Conservation (phyloP, 345 rosid species). For the Euphorbia tirucalli region DNA sequence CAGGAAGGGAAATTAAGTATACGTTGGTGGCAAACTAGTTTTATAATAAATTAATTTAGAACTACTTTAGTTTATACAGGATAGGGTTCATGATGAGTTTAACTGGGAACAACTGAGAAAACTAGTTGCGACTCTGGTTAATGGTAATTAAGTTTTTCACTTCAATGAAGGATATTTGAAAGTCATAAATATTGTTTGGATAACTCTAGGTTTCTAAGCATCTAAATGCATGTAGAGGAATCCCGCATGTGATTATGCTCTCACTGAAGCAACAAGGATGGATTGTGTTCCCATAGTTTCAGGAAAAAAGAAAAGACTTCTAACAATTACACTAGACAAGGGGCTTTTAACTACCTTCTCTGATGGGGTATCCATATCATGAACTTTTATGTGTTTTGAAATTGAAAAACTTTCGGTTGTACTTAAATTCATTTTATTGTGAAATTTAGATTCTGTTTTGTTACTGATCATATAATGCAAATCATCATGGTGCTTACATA, state of each 20-base stretch:
- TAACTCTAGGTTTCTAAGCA: no score
- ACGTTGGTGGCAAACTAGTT: no score
- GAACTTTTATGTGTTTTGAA: neutral
- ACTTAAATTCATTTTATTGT: neutral
- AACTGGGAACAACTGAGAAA: neutral
- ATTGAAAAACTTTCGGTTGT: neutral
- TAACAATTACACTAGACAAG: no score
- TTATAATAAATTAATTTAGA: no score
- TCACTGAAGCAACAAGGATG: neutral
- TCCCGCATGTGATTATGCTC: neutral
- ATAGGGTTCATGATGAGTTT: neutral
- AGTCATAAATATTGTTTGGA: no score
- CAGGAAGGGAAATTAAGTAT: no score
- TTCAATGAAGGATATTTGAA: no score
- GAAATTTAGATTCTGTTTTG: conserved; percentile 2
- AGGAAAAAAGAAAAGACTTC: no score
- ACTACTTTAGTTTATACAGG: neutral
- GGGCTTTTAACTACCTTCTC: neutral
- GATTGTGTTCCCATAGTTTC: neutral
- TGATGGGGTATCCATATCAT: neutral
- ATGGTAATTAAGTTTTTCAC: no score
- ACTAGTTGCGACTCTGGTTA: neutral
- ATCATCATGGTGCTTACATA: conserved; percentile 3
- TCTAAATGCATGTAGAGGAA: no score
- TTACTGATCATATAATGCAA: neutral